phyloP scores from a whole-genome alignment of 768 basidiomycete genomes.

The Agrocybe pediades region DNA sequence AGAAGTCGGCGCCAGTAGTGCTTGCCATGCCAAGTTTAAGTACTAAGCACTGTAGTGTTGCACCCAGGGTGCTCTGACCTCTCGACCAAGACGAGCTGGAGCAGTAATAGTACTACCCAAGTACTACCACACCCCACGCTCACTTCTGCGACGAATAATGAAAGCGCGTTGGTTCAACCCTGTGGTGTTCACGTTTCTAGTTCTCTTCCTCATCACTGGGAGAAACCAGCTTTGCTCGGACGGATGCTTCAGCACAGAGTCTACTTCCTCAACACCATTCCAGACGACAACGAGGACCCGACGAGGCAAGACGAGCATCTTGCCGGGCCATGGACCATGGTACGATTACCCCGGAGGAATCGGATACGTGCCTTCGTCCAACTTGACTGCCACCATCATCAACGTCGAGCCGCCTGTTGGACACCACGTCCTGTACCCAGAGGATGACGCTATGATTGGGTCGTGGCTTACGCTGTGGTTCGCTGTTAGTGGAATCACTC shows the following conservation, averaged over 20 bases:
- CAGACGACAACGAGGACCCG: background rate
- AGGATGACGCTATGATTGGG: constrained; percentile 5
- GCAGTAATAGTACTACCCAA: too few relatives aligned
- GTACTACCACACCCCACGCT: background rate
- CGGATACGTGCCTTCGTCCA: constrained; percentile 3
- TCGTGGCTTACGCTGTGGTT: too few relatives aligned
- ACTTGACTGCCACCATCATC: background rate
- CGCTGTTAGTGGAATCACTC: background rate
- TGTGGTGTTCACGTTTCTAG: background rate
- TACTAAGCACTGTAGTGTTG: too few relatives aligned
- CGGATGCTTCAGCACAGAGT: background rate
- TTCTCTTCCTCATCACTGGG: background rate
- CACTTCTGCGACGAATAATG: background rate
- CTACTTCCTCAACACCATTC: background rate
- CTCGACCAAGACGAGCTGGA: too few relatives aligned
- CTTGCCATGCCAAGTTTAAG: too few relatives aligned
- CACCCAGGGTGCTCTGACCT: too few relatives aligned
- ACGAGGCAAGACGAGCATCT: background rate
- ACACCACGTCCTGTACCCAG: constrained; percentile 3
- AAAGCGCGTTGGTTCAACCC: background rate
- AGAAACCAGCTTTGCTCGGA: background rate
- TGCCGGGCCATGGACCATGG: constrained; percentile 1
- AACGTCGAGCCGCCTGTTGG: background rate
- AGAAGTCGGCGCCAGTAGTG: too few relatives aligned
- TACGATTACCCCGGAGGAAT: constrained; percentile 1